phyloP scores from a whole-genome alignment of 139 green algal genomes.

The Auxenochlorella pyrenoidosa region DNA sequence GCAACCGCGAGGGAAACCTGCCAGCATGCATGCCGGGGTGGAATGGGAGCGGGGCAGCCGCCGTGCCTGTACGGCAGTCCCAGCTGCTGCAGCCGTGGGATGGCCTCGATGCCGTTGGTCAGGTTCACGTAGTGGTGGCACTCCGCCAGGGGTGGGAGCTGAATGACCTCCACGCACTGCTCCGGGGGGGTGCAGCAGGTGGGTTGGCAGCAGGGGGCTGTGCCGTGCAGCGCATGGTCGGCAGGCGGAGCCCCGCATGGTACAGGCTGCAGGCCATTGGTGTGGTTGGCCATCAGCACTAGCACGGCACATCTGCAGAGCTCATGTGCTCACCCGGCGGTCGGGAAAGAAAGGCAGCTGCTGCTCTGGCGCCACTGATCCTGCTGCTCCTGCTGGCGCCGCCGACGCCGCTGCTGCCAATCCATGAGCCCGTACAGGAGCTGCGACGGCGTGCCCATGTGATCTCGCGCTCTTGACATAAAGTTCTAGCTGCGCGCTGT shows the following conservation, averaged over 20 bases:
- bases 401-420: not conserved
- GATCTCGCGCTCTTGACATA: not conserved
- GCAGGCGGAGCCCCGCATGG: not conserved
- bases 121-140: slow-evolving; percentile 74
- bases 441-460: not conserved
- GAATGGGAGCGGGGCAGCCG: too few species aligned
- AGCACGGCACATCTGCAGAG: not conserved
- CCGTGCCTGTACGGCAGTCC: slow-evolving; percentile 59
- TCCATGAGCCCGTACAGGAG: not conserved
- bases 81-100: slow-evolving; percentile 61
- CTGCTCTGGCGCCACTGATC: not conserved
- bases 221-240: too few species aligned
- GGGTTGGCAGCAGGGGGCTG: not conserved
- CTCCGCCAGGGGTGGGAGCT: slow-evolving; percentile 22
- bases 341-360: slow-evolving; percentile 32
- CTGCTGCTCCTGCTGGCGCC: not conserved
- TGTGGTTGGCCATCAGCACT: not conserved
- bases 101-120: slow-evolving; percentile 75
- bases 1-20: too few species aligned
- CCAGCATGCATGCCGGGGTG: too few species aligned
- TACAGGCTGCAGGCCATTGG: not conserved
- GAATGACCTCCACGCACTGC: slow-evolving; percentile 18
- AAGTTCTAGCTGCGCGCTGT: not conserved
- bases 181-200: not conserved
- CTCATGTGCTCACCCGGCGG: not conserved